Base-by-base conservation (phyloP, 495 filamentous ascomycete species). In the Daldinia bambusicola region DNA sequence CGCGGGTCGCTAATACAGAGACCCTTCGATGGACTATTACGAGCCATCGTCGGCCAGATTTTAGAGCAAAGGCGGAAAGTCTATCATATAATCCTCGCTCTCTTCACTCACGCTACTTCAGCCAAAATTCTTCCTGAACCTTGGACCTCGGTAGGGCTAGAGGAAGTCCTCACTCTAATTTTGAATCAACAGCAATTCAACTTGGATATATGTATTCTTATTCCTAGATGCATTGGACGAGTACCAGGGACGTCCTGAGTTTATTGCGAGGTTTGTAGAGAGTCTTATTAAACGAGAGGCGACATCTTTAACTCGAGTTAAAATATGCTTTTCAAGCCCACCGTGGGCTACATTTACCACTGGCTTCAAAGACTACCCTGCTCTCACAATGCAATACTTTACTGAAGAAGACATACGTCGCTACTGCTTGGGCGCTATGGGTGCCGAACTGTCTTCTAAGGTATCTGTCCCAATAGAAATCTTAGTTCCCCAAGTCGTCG, bases 161-260 rank as follows among this genome's bases (percentile, higher is more conserved):
- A 43, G 20, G 20, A 59, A 2, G 37, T 20, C 20, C 31, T 59
- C n/a, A 26, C 8, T 22, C 18, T 41, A 2, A 4, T 59, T 2
- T 45, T 41, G 6, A 45, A 31, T 2, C 56, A 59, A 7, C 36
- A 45, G 30, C 36, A 30, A 13, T 41, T 59, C 26, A 6, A 45
- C 20, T 22, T 59, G 13, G 37, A 59, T 30, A 30, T 59, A 59
- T 30, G n/a, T 59, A 12, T 45, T 26, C 18, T 20, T 59, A 13
- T 59, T 59, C 26, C 22, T 59, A 7, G 56, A 59, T 32, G 56
- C 56, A 1, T 45, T 59, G 14, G 56, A 59, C 37, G 56, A 59
- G 22, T 59, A 43, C 12, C 20, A 59, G 9, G 56, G 56, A 8
- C 56, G 20, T 0, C 36, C 37, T 4, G 36, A 43, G 13, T 59